Base-by-base conservation (phyloP, 768 basidiomycete genomes). In the Pleurotus ostreatus region DNA sequence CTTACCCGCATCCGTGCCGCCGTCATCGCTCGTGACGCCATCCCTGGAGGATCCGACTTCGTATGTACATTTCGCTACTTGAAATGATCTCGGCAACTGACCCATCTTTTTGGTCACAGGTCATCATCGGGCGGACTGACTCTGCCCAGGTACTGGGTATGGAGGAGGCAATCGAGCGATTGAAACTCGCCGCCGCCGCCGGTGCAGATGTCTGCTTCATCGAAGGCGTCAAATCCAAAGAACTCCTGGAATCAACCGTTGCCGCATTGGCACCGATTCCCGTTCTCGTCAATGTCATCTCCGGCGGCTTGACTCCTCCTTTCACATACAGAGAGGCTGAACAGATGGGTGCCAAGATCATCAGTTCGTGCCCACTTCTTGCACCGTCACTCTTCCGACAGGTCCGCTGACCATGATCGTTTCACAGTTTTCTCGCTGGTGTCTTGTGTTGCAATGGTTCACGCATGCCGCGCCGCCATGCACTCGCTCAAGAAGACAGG, bases 131-230 rank as follows among this genome's bases (percentile, higher is more conserved):
- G 11, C 81, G 88, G 47, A 89, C 88, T 3, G 88, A 90, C 66
- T 86, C 86, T 2, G 87, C 87, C 1, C 88, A 89, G 65, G 85
- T 85, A 6, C 75, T 87, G 20, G 88, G 88, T 34, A 88, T 89
- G 86, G 86, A 89, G 20, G 88, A 89, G 69, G 88, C 88, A 0
- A 56, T 88, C 48, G 69, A 63, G 5, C 81, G 88, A 26, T 72
- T 89, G 56, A 81, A 85, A 66, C 77, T 89, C 18, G 88, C 88
- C 6, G 80, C 85, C 0, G 84, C 84, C 56, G 84, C 79, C 7
- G 88, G 88, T 25, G 88, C 88, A 0, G 88, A 90, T 62, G 87
- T 88, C 12, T 89, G 86, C 68, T 91, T 90, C 70, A 89, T 89
- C 38, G 88, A 89, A 66, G 88, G 88, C 44, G 87, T 89, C 30